A percentile compares a stretch with the other conserved stretches of the same genome.
These are phyloP conservation scores for Spathaspora passalidarum DNA, from an alignment of 805 yeast species.

Conservation along the genomic window DNA sequence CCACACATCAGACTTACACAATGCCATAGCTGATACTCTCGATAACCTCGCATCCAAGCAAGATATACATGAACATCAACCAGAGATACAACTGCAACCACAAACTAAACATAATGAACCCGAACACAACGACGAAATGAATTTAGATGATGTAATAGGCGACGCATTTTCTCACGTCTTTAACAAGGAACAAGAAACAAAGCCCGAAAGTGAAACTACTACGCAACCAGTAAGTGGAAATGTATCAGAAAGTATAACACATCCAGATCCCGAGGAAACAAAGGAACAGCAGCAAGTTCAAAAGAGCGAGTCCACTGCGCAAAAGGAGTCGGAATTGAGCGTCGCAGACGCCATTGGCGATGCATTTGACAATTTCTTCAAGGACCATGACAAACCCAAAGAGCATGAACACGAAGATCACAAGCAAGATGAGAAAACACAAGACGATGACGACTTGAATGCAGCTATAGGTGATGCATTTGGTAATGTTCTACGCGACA, in stretches of 20 bases:
- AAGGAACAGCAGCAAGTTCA: not conserved
- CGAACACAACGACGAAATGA: slow-evolving; percentile 4
- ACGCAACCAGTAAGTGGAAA: not conserved
- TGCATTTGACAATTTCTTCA: slow-evolving; percentile 2
- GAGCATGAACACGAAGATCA: not conserved
- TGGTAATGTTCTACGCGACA: not conserved
- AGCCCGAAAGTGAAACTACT: not conserved
- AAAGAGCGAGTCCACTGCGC: not conserved
- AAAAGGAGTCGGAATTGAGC: not conserved
- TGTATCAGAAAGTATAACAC: not conserved
- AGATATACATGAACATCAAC: not conserved
- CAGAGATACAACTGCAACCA: not conserved
- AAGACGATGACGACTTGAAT: slow-evolving; percentile 7
- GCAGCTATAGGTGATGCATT: slow-evolving; percentile 4
- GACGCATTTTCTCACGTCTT: slow-evolving; percentile 19
- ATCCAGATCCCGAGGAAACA: too few species aligned
- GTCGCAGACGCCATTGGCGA: slow-evolving; percentile 8
- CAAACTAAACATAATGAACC: not conserved
- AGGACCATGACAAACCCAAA: not conserved
- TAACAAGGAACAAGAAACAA: not conserved
- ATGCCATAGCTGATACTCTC: slow-evolving; percentile 8
- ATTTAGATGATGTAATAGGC: slow-evolving; percentile 28
- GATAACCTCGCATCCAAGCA: slow-evolving; percentile 2
- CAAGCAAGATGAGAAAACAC: too few species aligned
- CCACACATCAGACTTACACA: not conserved